phyloP scores from a whole-genome alignment of 1,284 basidiomycete genomes.

The Erythrobasidium hasegawianum region DNA sequence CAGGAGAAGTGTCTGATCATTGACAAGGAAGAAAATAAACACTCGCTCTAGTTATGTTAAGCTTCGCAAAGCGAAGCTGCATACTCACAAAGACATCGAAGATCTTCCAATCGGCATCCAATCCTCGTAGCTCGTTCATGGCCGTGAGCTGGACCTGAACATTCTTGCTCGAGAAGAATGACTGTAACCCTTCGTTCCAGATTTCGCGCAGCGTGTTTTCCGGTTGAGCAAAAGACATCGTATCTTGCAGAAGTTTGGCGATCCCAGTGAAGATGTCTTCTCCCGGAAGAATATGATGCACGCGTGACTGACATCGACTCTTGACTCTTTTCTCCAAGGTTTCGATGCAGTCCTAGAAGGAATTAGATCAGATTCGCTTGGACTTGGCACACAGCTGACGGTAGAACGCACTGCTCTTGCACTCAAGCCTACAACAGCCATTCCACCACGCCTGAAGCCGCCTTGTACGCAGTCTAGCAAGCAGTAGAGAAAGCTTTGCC shows the following conservation, averaged over 20 bases:
- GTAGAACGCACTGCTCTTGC: conserved; percentile 58
- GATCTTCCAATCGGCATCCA: conserved; percentile 22
- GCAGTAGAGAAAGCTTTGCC: conserved; percentile 47
- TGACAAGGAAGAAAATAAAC: too few species aligned
- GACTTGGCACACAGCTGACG: background rate
- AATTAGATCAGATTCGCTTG: background rate
- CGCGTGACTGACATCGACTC: conserved; percentile 86
- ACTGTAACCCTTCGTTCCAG: background rate
- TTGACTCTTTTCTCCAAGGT: conserved; percentile 90
- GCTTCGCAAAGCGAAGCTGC: background rate
- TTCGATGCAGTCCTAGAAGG: conserved; percentile 73
- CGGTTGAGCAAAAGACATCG: background rate
- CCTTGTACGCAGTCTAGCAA: conserved; percentile 65
- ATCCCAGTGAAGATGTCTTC: conserved; percentile 8
- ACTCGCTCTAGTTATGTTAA: too few species aligned
- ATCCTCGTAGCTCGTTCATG: conserved; percentile 19
- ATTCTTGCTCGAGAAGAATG: conserved; percentile 21
- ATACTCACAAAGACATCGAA: conserved; percentile 14
- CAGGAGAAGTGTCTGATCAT: background rate
- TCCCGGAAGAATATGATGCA: conserved; percentile 65
- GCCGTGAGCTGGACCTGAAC: conserved; percentile 23
- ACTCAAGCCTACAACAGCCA: conserved; percentile 78
- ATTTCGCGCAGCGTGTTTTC: too few species aligned
- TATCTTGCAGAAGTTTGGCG: background rate
- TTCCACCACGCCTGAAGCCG: conserved; percentile 55